phyloP scores from a whole-genome alignment of 73 alveolate genomes.

The Tetrahymena malaccensis region DNA sequence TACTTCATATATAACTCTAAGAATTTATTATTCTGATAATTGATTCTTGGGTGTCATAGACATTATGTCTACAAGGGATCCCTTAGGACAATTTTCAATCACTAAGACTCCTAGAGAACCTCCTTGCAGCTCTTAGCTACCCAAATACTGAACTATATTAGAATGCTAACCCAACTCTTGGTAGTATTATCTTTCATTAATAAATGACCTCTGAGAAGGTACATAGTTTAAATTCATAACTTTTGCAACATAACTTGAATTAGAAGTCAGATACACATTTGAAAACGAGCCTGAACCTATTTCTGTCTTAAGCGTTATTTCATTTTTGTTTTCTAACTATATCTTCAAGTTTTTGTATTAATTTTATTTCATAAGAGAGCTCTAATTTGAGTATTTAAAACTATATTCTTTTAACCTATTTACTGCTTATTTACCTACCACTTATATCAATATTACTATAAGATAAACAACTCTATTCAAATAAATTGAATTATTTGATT shows the following conservation, averaged over 20 bases:
- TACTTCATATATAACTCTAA: slow-evolving; percentile 10
- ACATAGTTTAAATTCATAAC: background rate
- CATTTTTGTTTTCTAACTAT: background rate
- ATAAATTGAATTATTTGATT: background rate
- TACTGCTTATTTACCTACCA: background rate
- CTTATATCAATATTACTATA: background rate
- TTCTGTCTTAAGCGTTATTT: background rate
- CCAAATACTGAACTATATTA: background rate
- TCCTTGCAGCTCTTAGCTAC: background rate
- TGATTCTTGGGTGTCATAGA: background rate
- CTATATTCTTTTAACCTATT: background rate
- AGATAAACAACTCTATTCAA: background rate
- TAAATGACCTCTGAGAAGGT: background rate
- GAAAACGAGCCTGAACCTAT: background rate
- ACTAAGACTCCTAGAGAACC: slow-evolving; percentile 7
- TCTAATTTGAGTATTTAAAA: background rate
- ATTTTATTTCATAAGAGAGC: background rate
- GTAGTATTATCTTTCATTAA: background rate
- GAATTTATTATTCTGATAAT: slow-evolving; percentile 18
- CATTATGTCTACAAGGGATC: slow-evolving; percentile 26
- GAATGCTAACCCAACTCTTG: background rate
- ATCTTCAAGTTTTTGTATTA: background rate
- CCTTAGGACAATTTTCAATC: slow-evolving; percentile 21
- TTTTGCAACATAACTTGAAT: background rate
- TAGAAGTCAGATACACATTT: background rate